Percentiles rank a stretch among this genome's conserved stretches.
Evolutionary conservation across 805 yeast species (phyloP).

Genomic region (Wickerhamiella dianesei): DNA sequence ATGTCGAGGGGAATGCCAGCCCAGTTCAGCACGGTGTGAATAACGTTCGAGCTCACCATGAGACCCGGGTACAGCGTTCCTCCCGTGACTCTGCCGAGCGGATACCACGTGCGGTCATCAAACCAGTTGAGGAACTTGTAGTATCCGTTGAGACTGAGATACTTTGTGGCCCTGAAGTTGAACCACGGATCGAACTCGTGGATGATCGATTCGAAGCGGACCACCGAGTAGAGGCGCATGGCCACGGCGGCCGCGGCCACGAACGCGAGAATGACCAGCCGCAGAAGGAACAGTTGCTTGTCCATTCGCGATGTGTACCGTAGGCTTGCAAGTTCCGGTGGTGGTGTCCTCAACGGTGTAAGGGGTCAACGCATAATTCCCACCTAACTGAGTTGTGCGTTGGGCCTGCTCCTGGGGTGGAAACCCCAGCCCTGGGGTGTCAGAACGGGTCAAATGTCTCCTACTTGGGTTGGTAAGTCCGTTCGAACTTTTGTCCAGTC

Average conservation of each 20-base stretch:
- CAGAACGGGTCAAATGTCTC: too few relatives aligned
- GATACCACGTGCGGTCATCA: constrained; percentile 98
- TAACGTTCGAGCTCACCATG: constrained; percentile 92
- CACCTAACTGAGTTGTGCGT: too few relatives aligned
- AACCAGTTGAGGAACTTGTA: constrained; percentile 95
- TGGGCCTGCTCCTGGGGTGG: too few relatives aligned
- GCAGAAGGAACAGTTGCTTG: constrained; percentile 30
- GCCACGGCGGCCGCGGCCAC: constrained; percentile 87
- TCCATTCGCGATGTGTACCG: not conserved
- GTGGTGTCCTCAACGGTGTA: too few relatives aligned
- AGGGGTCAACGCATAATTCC: too few relatives aligned
- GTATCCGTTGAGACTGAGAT: constrained; percentile 68
- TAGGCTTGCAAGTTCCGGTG: not conserved
- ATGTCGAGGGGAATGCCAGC: constrained; percentile 79
- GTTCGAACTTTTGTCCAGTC: too few relatives aligned
- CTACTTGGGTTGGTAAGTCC: too few relatives aligned
- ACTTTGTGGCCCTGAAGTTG: constrained; percentile 92
- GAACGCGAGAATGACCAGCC: constrained; percentile 53
- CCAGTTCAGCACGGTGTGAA: constrained; percentile 58
- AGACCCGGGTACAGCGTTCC: constrained; percentile 97
- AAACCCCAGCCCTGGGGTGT: too few relatives aligned
- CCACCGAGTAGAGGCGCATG: constrained; percentile 88
- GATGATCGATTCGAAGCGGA: constrained; percentile 88
- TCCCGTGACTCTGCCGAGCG: constrained; percentile 96
- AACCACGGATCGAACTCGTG: constrained; percentile 66